Evolutionary conservation across 768 basidiomycete species (phyloP).

Genomic region (Russula emetica): DNA sequence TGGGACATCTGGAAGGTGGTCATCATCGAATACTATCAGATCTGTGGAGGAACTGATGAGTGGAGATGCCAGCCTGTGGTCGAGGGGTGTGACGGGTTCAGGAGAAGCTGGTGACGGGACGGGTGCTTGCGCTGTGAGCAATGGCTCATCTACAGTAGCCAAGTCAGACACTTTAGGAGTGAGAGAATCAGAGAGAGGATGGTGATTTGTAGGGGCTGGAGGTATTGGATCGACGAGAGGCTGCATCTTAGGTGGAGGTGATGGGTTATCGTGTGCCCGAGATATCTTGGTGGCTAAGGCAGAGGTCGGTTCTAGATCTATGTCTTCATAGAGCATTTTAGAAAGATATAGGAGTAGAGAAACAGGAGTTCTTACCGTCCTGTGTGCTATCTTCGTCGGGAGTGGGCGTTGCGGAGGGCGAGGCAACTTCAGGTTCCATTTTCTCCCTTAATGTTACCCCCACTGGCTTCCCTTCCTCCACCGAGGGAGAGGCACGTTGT

Average conservation of each 20-base stretch:
- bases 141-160: neutral
- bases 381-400: conserved; percentile 15
- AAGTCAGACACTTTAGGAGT: neutral
- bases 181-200: neutral
- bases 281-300: conserved; percentile 61
- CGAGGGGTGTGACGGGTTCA: neutral
- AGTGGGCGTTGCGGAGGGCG: neutral
- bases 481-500: neutral
- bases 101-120: conserved; percentile 1
- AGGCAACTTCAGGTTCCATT: neutral
- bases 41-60: neutral
- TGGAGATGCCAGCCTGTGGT: neutral
- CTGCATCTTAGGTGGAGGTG: conserved; percentile 48
- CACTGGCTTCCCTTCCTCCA: conserved; percentile 1
- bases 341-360: neutral
- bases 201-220: neutral
- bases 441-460: neutral
- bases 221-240: conserved; percentile 18
- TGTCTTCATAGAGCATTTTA: conserved; percentile 8
- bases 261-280: conserved; percentile 71
- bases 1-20: neutral
- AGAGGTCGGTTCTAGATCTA: conserved; percentile 57
- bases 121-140: neutral
- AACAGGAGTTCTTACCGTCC: conserved; percentile 20
- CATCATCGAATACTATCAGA: conserved; percentile 15